Evolutionary conservation across 2,329 filamentous ascomycete genomes (phyloP).

Genomic region (Pseudopithomyces maydicus): DNA sequence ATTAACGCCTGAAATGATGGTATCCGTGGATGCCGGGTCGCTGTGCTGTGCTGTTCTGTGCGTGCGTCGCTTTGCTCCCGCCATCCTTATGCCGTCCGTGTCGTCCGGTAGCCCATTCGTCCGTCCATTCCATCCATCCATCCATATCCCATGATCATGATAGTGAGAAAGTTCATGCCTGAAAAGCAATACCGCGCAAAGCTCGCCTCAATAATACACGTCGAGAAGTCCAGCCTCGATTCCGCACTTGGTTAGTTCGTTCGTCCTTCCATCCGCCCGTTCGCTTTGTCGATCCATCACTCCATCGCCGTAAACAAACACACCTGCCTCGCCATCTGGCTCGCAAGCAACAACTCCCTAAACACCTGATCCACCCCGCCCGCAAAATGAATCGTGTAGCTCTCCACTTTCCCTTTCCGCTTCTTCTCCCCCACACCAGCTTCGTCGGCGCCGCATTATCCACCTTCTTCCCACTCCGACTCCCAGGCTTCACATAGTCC

Average conservation of each 20-base stretch:
- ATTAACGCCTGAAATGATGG: slow-evolving; percentile 16
- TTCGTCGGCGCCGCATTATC: slow-evolving; percentile 37
- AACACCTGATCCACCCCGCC: slow-evolving; percentile 46
- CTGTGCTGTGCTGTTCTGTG: too few species aligned
- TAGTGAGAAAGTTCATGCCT: too few species aligned
- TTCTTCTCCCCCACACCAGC: slow-evolving; percentile 45
- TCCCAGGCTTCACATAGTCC: slow-evolving; percentile 43
- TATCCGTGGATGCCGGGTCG: slow-evolving; percentile 16
- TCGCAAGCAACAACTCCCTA: slow-evolving; percentile 41
- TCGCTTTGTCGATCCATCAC: too few species aligned
- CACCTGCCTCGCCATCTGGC: slow-evolving; percentile 45
- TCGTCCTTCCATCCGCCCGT: not conserved
- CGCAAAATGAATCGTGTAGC: slow-evolving; percentile 44
- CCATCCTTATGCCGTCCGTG: too few species aligned
- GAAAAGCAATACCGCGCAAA: not conserved
- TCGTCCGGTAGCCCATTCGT: too few species aligned
- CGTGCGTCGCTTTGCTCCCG: too few species aligned
- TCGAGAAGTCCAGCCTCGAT: not conserved
- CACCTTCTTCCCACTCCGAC: slow-evolving; percentile 40
- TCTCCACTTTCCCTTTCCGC: slow-evolving; percentile 42
- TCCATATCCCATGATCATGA: slow-evolving; percentile 1
- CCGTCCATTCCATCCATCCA: too few species aligned
- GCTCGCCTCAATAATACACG: slow-evolving; percentile 4
- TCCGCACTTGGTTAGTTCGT: not conserved
- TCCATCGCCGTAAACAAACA: slow-evolving; percentile 45